A percentile compares a stretch with the other conserved stretches of the same genome.
Conservation (phyloP, 805 yeast genomes). For the Ogataea saltuana region DNA sequence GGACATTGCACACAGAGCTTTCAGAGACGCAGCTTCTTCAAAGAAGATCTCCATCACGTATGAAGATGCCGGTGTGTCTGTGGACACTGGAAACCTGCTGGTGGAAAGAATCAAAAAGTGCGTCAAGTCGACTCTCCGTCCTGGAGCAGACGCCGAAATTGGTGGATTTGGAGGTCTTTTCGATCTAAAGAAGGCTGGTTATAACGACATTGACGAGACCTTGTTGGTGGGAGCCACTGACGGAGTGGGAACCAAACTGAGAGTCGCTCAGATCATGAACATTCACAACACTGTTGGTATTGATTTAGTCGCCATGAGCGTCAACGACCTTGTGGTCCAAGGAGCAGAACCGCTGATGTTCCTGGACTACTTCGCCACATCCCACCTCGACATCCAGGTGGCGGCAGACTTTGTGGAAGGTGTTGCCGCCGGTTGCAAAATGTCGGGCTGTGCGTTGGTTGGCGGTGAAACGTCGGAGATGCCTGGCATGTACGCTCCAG, state of each 20-base stretch:
- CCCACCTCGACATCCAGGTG: constrained; percentile 77
- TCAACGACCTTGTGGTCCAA: constrained; percentile 95
- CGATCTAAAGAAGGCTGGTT: constrained; percentile 87
- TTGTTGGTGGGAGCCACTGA: constrained; percentile 96
- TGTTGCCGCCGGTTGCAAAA: constrained; percentile 94
- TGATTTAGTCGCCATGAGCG: constrained; percentile 98
- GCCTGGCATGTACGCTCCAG: constrained; percentile 98
- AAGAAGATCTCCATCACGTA: constrained; percentile 64
- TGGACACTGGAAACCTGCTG: constrained; percentile 88
- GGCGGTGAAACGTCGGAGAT: constrained; percentile 99
- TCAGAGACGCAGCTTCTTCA: constrained; percentile 49
- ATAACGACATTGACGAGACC: constrained; percentile 67
- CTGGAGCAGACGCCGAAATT: constrained; percentile 96
- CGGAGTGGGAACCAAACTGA: constrained; percentile 97
- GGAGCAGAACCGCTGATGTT: constrained; percentile 98
- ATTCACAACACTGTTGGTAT: constrained; percentile 98
- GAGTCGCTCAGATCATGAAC: constrained; percentile 86
- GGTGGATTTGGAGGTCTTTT: constrained; percentile 99
- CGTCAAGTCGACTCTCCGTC: constrained; percentile 89
- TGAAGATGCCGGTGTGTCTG: constrained; percentile 96
- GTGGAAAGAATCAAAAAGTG: constrained; percentile 88
- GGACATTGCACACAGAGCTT: constrained; percentile 96
- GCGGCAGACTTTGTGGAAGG: constrained; percentile 91
- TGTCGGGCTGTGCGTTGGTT: constrained; percentile 94
- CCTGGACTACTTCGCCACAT: constrained; percentile 95